These are phyloP conservation scores for Thyridium curvatum DNA, from an alignment of 2,329 filamentous ascomycete species.

Conservation along the genomic window DNA sequence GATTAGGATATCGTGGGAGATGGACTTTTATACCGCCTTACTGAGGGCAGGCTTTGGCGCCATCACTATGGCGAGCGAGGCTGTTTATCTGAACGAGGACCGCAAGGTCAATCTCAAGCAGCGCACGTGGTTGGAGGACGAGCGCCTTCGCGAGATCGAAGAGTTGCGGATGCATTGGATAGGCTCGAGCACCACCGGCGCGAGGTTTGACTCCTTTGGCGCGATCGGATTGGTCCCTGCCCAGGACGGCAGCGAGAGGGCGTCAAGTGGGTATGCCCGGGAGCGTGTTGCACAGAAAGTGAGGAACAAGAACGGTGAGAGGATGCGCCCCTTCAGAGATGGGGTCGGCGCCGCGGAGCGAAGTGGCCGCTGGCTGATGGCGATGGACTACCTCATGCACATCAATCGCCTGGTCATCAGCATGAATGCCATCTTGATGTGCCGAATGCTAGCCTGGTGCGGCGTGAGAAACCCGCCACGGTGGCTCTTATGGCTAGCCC, in stretches of 20 bases:
- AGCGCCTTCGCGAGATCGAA: constrained; percentile 73
- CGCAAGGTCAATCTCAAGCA: constrained; percentile 64
- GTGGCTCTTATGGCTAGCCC: constrained; percentile 53
- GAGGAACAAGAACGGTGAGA: constrained; percentile 37
- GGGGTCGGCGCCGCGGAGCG: constrained; percentile 77
- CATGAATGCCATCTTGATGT: constrained; percentile 47
- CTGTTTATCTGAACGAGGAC: constrained; percentile 90
- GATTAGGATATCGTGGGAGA: constrained; percentile 73
- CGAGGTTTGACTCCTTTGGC: constrained; percentile 45
- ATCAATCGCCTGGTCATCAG: constrained; percentile 62
- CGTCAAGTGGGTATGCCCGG: constrained; percentile 57
- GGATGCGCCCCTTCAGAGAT: constrained; percentile 37
- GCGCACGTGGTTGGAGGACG: constrained; percentile 89
- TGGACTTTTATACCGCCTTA: constrained; percentile 93
- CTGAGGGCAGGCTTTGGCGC: constrained; percentile 82
- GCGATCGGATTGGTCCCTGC: constrained; percentile 50
- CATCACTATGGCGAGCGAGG: constrained; percentile 89
- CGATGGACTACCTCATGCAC: constrained; percentile 67
- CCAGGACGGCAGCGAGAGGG: constrained; percentile 31
- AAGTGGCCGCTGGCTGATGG: constrained; percentile 72
- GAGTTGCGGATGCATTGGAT: constrained; percentile 45
- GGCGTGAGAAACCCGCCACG: constrained; percentile 56
- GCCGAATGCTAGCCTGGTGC: constrained; percentile 48
- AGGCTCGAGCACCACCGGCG: constrained; percentile 36
- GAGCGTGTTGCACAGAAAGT: constrained; percentile 62